These are phyloP conservation scores for Umbelopsis ramanniana DNA, from an alignment of 192 early-diverging fungal genomes.

Conservation along the genomic window DNA sequence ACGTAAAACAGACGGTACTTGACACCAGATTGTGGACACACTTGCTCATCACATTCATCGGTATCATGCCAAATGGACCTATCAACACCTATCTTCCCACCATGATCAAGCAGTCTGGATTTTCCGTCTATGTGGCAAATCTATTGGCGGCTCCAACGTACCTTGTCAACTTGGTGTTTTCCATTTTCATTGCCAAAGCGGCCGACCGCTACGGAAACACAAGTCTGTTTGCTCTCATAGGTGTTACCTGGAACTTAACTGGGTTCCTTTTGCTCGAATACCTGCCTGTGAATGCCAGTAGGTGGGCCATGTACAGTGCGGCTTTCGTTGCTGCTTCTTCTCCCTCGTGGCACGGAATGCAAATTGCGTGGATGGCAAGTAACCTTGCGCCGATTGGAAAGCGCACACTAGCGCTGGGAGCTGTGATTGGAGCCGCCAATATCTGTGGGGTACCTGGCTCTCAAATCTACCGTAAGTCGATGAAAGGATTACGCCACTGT, in stretches of 20 bases:
- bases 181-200: conserved; percentile 17
- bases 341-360: conserved; percentile 36
- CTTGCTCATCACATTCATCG: conserved; percentile 29
- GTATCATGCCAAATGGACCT: conserved; percentile 27
- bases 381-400: conserved; percentile 32
- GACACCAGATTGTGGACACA: conserved; percentile 34
- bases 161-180: conserved; percentile 18
- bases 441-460: conserved; percentile 29
- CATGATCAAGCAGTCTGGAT: conserved; percentile 24
- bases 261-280: conserved; percentile 34
- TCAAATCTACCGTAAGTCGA: conserved; percentile 30
- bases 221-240: conserved; percentile 22
- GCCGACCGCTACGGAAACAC: conserved; percentile 30
- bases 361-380: conserved; percentile 36
- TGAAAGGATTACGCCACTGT: background rate
- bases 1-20: conserved; percentile 7
- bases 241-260: conserved; percentile 27
- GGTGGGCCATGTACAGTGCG: conserved; percentile 30
- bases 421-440: conserved; percentile 33
- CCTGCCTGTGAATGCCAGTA: conserved; percentile 36
- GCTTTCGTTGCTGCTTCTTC: conserved; percentile 24
- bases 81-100: conserved; percentile 27
- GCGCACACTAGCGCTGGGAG: conserved; percentile 29
- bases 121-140: conserved; percentile 28
- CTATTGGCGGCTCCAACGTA: conserved; percentile 25